Percentiles rank a stretch among this genome's conserved stretches.
phyloP scores from a whole-genome alignment of 169 alveolate genomes.

The Pseudocohnilembus persalinus region DNA sequence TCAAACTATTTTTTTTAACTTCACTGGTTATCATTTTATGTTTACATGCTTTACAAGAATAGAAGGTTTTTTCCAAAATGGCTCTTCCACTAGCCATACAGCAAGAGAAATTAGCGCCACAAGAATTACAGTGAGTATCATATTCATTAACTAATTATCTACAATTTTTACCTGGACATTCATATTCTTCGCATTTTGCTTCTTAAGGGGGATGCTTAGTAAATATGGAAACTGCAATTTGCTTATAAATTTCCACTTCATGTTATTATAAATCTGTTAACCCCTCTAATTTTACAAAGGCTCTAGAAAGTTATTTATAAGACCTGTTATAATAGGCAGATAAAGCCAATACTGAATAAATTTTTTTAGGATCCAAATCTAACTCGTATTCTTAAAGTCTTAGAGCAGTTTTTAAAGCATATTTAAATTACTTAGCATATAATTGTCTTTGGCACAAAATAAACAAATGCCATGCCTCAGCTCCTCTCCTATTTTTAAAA shows the following conservation, averaged over 20 bases:
- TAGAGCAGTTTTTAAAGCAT: slow-evolving; percentile 87
- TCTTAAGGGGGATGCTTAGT: slow-evolving; percentile 65
- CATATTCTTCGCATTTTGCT: slow-evolving; percentile 46
- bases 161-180: slow-evolving; percentile 82
- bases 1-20: slow-evolving; percentile 65
- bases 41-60: slow-evolving; percentile 83
- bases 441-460: slow-evolving; percentile 83
- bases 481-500: slow-evolving; percentile 41
- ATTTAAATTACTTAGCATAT: slow-evolving; percentile 76
- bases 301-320: slow-evolving; percentile 85
- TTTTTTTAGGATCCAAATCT: slow-evolving; percentile 83
- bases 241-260: slow-evolving; percentile 75
- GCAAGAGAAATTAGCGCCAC: slow-evolving; percentile 84
- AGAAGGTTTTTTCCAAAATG: slow-evolving; percentile 73
- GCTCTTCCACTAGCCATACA: slow-evolving; percentile 86
- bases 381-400: slow-evolving; percentile 88
- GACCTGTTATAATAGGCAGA: slow-evolving; percentile 80
- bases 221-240: slow-evolving; percentile 81
- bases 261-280: slow-evolving; percentile 55
- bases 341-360: slow-evolving; percentile 83
- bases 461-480: slow-evolving; percentile 90
- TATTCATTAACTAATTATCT: slow-evolving; percentile 79
- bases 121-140: slow-evolving; percentile 81
- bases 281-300: slow-evolving; percentile 85
- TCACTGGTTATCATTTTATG: slow-evolving; percentile 84